Conservation (phyloP, 495 filamentous ascomycete genomes). For the Cairneyella variabilis region DNA sequence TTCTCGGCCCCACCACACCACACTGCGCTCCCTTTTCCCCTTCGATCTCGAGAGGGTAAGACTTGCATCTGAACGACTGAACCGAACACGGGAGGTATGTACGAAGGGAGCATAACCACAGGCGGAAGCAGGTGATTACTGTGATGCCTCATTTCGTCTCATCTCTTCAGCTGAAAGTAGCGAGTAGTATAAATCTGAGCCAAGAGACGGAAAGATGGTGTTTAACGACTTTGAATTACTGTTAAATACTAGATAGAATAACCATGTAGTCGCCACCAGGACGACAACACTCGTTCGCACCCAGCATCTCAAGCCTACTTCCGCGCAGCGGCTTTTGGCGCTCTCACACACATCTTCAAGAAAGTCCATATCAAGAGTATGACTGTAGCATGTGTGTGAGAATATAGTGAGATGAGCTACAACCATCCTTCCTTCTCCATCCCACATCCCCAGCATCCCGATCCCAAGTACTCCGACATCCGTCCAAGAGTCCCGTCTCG, state of each 20-base stretch:
- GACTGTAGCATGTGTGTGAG: slow-evolving; percentile 15
- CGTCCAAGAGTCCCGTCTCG: slow-evolving; percentile 15
- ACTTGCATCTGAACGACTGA: too few relatives aligned
- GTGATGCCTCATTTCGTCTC: too few relatives aligned
- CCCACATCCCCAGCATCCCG: too few relatives aligned
- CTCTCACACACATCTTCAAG: slow-evolving; percentile 9
- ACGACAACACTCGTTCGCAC: slow-evolving; percentile 4
- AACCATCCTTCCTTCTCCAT: slow-evolving; percentile 11
- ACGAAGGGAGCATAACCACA: too few relatives aligned
- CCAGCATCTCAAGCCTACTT: slow-evolving; percentile 25
- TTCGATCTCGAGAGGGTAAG: too few relatives aligned
- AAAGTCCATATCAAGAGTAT: background rate
- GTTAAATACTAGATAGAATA: slow-evolving; percentile 25
- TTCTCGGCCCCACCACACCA: too few relatives aligned
- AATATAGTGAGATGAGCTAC: slow-evolving; percentile 30
- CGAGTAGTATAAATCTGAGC: too few relatives aligned
- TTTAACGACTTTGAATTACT: slow-evolving; percentile 26
- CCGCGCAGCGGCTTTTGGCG: slow-evolving; percentile 19
- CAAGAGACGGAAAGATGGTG: too few relatives aligned
- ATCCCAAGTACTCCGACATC: slow-evolving; percentile 5
- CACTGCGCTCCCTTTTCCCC: too few relatives aligned
- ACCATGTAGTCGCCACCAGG: slow-evolving; percentile 16
- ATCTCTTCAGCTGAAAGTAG: too few relatives aligned
- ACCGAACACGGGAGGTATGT: too few relatives aligned
- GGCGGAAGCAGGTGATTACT: too few relatives aligned